Percentiles rank a stretch among this genome's conserved stretches.
These are phyloP conservation scores for Mercurialis annua DNA, from an alignment of 345 rosid genomes.

Conservation along the genomic window DNA sequence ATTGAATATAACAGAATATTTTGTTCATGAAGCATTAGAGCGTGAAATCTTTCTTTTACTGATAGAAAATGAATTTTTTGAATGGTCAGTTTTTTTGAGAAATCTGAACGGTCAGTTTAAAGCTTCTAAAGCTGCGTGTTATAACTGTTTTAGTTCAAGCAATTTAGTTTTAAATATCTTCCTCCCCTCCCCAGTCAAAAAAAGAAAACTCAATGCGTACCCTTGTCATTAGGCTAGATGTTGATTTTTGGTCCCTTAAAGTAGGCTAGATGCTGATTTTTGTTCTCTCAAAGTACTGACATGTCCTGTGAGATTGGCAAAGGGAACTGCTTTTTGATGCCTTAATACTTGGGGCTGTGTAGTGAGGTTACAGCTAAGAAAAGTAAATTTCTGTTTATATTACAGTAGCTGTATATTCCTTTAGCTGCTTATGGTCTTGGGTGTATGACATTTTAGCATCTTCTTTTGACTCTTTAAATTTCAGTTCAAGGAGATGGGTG, in stretches of 20 bases:
- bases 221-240: neutral
- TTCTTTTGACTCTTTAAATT: neutral
- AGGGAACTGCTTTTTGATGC: neutral
- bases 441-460: neutral
- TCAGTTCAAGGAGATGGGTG: constrained; percentile 96
- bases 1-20: too few species aligned
- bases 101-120: neutral
- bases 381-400: neutral
- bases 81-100: neutral
- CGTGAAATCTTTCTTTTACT: neutral
- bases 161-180: neutral
- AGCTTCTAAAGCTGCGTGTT: neutral
- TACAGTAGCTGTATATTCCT: neutral
- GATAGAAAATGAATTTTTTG: neutral
- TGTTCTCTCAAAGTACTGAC: neutral
- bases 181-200: neutral
- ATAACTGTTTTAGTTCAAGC: neutral
- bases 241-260: neutral
- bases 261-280: neutral
- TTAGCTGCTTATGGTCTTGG: neutral
- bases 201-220: neutral
- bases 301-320: neutral
- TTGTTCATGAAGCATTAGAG: neutral
- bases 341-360: too few species aligned
- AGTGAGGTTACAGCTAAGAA: neutral